Evolutionary conservation across 1,284 basidiomycete genomes (phyloP), one percentile per base, ranked within the genome.

Genomic region (Bjerkandera adusta): DNA sequence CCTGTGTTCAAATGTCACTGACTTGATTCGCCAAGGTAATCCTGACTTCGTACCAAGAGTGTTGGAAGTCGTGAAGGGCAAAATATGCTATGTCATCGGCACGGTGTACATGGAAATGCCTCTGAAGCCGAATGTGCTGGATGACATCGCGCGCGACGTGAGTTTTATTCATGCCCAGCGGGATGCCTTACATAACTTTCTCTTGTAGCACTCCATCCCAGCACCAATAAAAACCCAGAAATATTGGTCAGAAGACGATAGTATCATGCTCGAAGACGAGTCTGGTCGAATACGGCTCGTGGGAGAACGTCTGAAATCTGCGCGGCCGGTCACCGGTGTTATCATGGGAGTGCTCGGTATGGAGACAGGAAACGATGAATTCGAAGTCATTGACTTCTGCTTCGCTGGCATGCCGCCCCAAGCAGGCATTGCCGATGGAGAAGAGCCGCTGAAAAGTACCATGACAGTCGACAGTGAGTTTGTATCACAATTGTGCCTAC

Each of bases 21-120:
- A n/a, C 12, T 24, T 34, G 18, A 22, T 37, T 13, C 25, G 25
- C 10, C 20, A 53, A 90, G 89, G 83, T 6, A 76, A 79, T 26
- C 91, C 94, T 1, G 68, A 79, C 6, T 77, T 89, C 30, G 79
- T 97, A 18, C 81, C 86, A 13, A 79, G 94, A 27, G 90, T 98
- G 5, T 80, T 99, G 3, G 95, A 99, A 48, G 84, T 99, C 3
- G 73, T 84, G 41, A 89, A 91, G 57, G 86, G 86, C 0, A 75
- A 89, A 55, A 69, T 96, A 43, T 97, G 92, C 67, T 97, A 89
- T 66, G 81, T 99, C 51, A 75, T 97, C 48, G 96, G 96, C 2
- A 99, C 96, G 0, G 83, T 98, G 1, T 99, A 98, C 67, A 87
- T 97, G 79, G 90, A 97, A 52, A 98, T 99, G 97, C 91, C 91